Conservation (phyloP, 1,139 yeast species). For the Candida sanyaensis region DNA sequence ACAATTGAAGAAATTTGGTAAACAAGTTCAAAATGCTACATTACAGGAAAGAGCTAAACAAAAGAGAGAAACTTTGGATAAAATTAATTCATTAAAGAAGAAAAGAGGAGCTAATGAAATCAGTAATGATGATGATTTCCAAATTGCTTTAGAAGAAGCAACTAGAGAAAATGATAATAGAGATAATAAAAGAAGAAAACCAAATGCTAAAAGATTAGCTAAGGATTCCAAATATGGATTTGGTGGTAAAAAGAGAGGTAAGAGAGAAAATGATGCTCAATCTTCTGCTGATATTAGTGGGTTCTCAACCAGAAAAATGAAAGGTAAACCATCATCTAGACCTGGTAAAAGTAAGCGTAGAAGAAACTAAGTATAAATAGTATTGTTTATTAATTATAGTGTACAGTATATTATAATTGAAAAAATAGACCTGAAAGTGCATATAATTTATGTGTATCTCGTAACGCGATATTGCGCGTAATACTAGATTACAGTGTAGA, state of each 20-base stretch:
- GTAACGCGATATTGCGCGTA: background rate
- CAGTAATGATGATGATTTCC: conserved; percentile 58
- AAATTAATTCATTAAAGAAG: conserved; percentile 84
- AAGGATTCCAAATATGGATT: conserved; percentile 63
- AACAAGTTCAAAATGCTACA: conserved; percentile 93
- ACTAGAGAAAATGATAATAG: conserved; percentile 47
- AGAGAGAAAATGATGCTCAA: conserved; percentile 71
- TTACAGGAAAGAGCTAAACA: conserved; percentile 94
- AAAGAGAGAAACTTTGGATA: conserved; percentile 87
- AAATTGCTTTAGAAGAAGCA: conserved; percentile 88
- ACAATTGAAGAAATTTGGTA: conserved; percentile 94
- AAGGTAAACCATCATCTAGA: conserved; percentile 39
- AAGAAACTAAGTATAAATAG: conserved; percentile 19
- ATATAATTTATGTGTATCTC: background rate
- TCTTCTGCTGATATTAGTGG: conserved; percentile 73
- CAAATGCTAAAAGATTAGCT: conserved; percentile 63
- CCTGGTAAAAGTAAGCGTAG: conserved; percentile 75
- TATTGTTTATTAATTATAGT: background rate
- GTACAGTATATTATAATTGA: background rate
- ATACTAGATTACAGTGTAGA: no score
- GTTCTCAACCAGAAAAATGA: conserved; percentile 58
- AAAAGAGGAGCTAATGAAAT: conserved; percentile 82
- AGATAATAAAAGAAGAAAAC: conserved; percentile 48
- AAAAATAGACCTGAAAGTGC: conserved; percentile 1
- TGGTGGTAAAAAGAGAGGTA: conserved; percentile 79